Evolutionary conservation across 805 yeast species (phyloP).

Genomic region (Candida insectalens): DNA sequence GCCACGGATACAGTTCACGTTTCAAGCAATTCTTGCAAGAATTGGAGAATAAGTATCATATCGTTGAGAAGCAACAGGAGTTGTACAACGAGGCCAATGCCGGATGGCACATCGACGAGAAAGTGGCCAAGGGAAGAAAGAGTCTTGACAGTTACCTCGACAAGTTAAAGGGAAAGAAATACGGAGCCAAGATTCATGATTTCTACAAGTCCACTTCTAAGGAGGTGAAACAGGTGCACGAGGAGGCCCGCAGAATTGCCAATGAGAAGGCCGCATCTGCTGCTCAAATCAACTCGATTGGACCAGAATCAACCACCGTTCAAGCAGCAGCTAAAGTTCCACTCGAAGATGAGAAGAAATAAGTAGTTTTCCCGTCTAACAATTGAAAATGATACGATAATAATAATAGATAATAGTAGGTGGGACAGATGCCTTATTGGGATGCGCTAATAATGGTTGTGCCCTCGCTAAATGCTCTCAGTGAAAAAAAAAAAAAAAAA

Average conservation of each 20-base stretch:
- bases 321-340: slow-evolving; percentile 17
- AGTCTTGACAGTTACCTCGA: slow-evolving; percentile 37
- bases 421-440: too few relatives aligned
- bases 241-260: slow-evolving; percentile 65
- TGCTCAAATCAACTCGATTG: slow-evolving; percentile 7
- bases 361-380: too few relatives aligned
- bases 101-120: slow-evolving; percentile 31
- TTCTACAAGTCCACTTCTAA: slow-evolving; percentile 48
- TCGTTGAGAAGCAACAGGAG: slow-evolving; percentile 39
- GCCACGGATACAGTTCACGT: slow-evolving; percentile 48
- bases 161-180: slow-evolving; percentile 32
- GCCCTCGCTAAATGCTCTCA: too few relatives aligned
- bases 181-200: slow-evolving; percentile 50
- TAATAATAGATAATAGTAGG: too few relatives aligned
- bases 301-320: slow-evolving; percentile 13
- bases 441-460: too few relatives aligned
- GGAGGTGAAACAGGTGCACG: slow-evolving; percentile 57
- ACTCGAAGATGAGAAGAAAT: slow-evolving; percentile 13
- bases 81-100: slow-evolving; percentile 26
- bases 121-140: slow-evolving; percentile 26
- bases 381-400: too few relatives aligned
- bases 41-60: slow-evolving; percentile 53
- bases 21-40: slow-evolving; percentile 46
- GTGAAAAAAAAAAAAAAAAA: too few relatives aligned
- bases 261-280: slow-evolving; percentile 19